Base-by-base conservation (phyloP, 306 rosid species). In the Delonix regia region DNA sequence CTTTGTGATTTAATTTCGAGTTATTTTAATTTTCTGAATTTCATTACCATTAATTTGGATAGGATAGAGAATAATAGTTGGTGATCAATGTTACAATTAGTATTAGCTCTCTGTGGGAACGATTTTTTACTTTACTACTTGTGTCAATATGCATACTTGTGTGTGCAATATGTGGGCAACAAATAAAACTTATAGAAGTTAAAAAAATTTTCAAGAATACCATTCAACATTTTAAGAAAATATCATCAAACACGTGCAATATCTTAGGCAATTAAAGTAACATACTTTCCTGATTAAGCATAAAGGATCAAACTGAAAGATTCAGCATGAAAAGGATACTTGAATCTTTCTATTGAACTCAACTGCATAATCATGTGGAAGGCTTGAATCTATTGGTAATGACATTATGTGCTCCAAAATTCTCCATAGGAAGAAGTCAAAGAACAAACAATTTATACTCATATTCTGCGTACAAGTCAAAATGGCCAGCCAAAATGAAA, bases 351-450 rank as follows among this genome's bases (percentile, higher is more conserved):
- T 64, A 65, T 95, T 92, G 85, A 89, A 95, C 51, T 86, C 87
- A 79, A 68, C 80, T 76, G 78, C 88, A 82, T 92, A 95, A 82
- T 88, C 93, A 49, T 53, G 83, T 28, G 98, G 94, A 82, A 95
- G 80, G 81, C 83, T 75, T 53, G 87, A 87, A 70, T 91, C 97
- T 6, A 68, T 47, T 57, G 98, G 98, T 82, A 95, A 85, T 60
- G 81, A 81, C 56, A 95, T 86, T 80, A 90, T 78, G 80, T 88
- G 84, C 89, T 84, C 89, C 87, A 92, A 74, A 82, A 95, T 87
- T 77, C 99, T 95, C 76, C 85, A 84, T 57, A 25, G 71, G 56
- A 52, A 79, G 48, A 87, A 68, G 45, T 75, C 25, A 83, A 76
- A 71, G 53, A 78, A 79, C 49, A 78, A 53, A 69, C 62, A 19